Base-by-base conservation (phyloP, 805 yeast genomes). In the Nakazawaea wyomingensis region DNA sequence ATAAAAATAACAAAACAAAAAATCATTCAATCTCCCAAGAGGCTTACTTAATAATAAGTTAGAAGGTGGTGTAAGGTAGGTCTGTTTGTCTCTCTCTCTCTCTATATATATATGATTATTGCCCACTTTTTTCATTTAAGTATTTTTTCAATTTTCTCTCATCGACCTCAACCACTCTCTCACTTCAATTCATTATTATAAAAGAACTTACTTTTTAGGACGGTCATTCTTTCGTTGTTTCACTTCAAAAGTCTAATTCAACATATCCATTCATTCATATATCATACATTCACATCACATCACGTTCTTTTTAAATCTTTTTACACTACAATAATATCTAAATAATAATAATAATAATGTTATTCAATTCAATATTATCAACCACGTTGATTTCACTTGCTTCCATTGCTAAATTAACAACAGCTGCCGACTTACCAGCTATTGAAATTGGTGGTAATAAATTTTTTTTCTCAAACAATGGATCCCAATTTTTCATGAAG, bases 401-500 rank as follows among this genome's bases (percentile, higher is more conserved):
- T 20, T 36, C 35, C 7, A 17, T 32, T 8, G 22, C 35, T 7
- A 18, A 41, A 8, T 34, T 51, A 9, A 30, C 57, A 18, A 63
- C 64, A 26, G 57, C 57, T 14, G 50, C 19, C 6, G 54, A 54
- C 35, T 51, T 69, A 20, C 74, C 81, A 19, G 52, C 76, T 8
- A 76, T 87, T 46, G 83, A 78, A 46, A 71, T 82, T 18, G 64
- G 68, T 21, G 93, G 91, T 5, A 82, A 76, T 69, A 82, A 85
- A 62, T 88, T 91, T 64, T 88, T 83, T 63, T 76, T 78, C 63
- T 65, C 81, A 16, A 71, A 69, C 50, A 77, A 81, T 50, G 91
- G 89, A 9, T 74, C 84, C 34, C 95, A 87, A 65, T 90, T 90
- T 65, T 90, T 80, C 64, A 75, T 90, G 56, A 82, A 79, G 56